Base-by-base conservation (phyloP, 306 rosid species). In the Ammopiptanthus mongolicus region DNA sequence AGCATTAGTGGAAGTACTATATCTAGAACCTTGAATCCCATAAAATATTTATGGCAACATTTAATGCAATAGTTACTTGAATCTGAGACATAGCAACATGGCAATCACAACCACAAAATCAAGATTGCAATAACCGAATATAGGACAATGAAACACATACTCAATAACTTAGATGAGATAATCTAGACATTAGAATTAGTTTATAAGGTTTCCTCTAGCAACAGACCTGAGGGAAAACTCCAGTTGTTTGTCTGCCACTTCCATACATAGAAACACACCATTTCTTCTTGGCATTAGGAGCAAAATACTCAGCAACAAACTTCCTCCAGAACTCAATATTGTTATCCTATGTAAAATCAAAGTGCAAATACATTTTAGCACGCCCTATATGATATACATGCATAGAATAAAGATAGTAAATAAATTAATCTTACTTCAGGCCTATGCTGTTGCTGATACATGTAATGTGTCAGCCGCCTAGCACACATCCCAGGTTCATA, bases 401-500 rank as follows among this genome's bases (percentile, higher is more conserved):
- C 23, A 39, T 3, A 2, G 36, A 59, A 73, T 37, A 79, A 78
- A 64, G 8, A 64, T 60, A 10, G 14, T 58, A 47, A 5, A 68
- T 14, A 48, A 66, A 28, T 25, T 12, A 48, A 61, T 72, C 93
- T 77, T 83, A 94, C 98, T 73, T 91, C 95, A 41, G 98, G 98
- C 80, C 97, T 88, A 73, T 91, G 96, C 74, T 91, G 97, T 67
- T 94, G 98, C 85, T 86, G 96, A 87, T 81, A 90, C 98, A 94
- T 94, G 86, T 94, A 94, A 82, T 85, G 89, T 28, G 98, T 94
- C 81, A 94, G 80, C 77, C 97, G 90, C 85, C 93, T 84, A 2
- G 98, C 98, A 85, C 98, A 94, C 96, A 87, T 90, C 74, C 98
- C 98, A 52, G 98, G 97, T 80, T 94, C 98, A 87, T 94, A 94